Conservation (phyloP, 2,329 filamentous ascomycete species). For the Pestalotiopsis sp. region DNA sequence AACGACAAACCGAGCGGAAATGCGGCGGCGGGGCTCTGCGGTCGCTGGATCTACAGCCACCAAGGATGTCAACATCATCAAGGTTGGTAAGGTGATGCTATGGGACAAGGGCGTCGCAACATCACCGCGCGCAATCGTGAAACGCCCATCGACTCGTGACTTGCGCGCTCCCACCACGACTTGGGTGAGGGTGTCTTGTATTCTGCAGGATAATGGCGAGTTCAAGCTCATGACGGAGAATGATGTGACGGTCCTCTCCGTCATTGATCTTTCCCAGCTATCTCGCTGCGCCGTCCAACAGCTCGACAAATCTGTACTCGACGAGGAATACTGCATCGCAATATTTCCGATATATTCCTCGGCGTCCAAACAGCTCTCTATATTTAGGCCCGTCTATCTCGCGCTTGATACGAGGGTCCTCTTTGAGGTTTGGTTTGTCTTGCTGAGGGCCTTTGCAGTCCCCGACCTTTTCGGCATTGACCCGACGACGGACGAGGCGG, state of each 20-base stretch:
- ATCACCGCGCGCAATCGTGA: constrained; percentile 57
- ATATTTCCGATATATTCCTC: constrained; percentile 93
- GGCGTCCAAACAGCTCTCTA: constrained; percentile 70
- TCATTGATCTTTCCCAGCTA: constrained; percentile 85
- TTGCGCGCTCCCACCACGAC: constrained; percentile 55
- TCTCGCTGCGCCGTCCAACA: constrained; percentile 89
- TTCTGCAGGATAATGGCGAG: constrained; percentile 91
- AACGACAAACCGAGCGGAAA: constrained; percentile 41
- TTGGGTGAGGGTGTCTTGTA: constrained; percentile 90
- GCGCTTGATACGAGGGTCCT: constrained; percentile 83
- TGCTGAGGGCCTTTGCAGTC: constrained; percentile 87
- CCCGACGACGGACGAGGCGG: constrained; percentile 42
- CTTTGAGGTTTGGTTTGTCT: constrained; percentile 97
- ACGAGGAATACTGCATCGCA: constrained; percentile 91
- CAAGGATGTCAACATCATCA: constrained; percentile 85
- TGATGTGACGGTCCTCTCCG: constrained; percentile 76
- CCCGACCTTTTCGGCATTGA: constrained; percentile 82
- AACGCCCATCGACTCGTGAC: constrained; percentile 59
- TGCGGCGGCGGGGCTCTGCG: constrained; percentile 43
- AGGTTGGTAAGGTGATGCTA: constrained; percentile 86
- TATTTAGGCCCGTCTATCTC: constrained; percentile 87
- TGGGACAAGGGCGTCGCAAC: constrained; percentile 77
- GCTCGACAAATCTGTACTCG: constrained; percentile 85
- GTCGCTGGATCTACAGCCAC: constrained; percentile 31
- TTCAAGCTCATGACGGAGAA: constrained; percentile 88